Evolutionary conservation across 257 asterid genomes (phyloP).

Genomic region (Rauvolfia tetraphylla): DNA sequence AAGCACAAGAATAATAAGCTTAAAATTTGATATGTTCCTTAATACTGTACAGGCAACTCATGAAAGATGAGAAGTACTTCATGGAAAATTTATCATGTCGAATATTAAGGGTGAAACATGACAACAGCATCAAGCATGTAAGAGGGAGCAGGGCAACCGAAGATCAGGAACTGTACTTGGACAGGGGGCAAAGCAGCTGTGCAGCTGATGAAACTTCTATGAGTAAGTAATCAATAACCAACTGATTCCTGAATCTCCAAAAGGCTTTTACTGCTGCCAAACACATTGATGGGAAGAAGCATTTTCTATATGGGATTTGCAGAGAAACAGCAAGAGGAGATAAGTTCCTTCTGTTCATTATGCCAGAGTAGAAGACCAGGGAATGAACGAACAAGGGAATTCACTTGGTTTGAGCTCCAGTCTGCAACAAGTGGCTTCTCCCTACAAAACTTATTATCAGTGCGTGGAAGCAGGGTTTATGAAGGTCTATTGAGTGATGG

Average conservation of each 20-base stretch:
- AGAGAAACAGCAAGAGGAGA: slow-evolving; percentile 23
- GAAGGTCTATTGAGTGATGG: slow-evolving; percentile 38
- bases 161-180: neutral
- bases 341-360: slow-evolving; percentile 24
- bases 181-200: slow-evolving; percentile 6
- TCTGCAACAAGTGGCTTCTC: slow-evolving; percentile 43
- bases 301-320: slow-evolving; percentile 6
- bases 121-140: slow-evolving; percentile 25
- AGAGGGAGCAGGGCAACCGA: slow-evolving; percentile 32
- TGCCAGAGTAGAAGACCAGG: slow-evolving; percentile 37
- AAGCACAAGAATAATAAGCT: neutral
- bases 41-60: slow-evolving; percentile 33
- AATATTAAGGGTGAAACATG: slow-evolving; percentile 33
- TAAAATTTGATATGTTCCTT: neutral
- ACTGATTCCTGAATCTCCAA: neutral
- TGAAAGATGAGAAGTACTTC: slow-evolving; percentile 36
- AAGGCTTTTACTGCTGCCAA: neutral
- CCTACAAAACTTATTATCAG: slow-evolving; percentile 22
- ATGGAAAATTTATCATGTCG: slow-evolving; percentile 43
- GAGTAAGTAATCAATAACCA: slow-evolving; percentile 25
- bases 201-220: neutral
- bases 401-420: slow-evolving; percentile 47
- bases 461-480: slow-evolving; percentile 29
- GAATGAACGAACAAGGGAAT: slow-evolving; percentile 23
- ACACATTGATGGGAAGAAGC: neutral